Base-by-base conservation (phyloP, 1,284 basidiomycete genomes). In the Earliella scabrosa region DNA sequence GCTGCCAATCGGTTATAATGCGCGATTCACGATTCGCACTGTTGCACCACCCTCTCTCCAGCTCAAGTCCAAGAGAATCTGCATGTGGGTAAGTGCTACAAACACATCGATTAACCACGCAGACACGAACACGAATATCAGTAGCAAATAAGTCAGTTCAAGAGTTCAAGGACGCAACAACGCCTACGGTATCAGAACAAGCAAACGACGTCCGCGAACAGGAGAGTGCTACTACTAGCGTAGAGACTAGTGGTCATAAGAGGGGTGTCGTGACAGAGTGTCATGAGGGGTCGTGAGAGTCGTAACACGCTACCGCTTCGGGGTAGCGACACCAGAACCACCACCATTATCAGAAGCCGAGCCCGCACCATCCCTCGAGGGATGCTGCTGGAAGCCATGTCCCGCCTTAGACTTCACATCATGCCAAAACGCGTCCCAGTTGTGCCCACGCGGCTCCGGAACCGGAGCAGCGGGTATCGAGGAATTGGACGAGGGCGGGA, bases 361-460 rank as follows among this genome's bases (percentile, higher is more conserved):
- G 43, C 27, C 52, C 45, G n/a, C 49, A 44, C 3, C 23, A 13
- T 41, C 36, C 16, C 16, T 16, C 5, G 2, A 3, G 8, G 16
- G 5, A 13, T 49, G 52, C 36, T 54, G 58, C 16, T 60, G 54
- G 45, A 64, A 60, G 3, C 60, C 60, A 35, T 63, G 60, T 20
- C 57, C 60, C 1, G 71, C 70, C 60, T 70, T 71, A 23, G 57
- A 56, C 56, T 68, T 68, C 31, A 73, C 71, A 34, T 71, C 70
- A 16, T 53, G 60, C 71, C 71, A 73, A 67, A 83, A 83, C 7
- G 76, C 71, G 36, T 82, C 75, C 82, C 82, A 83, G 32, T 67
- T 52, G 24, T 53, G 57, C 4, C 52, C 53, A 14, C 40, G 53
- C 34, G 60, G 52, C 43, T 56, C 50, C 5, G 56, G 20, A 51